A percentile compares a stretch with the other conserved stretches of the same genome.
These are phyloP conservation scores for Candida broadrunensis DNA, from an alignment of 805 yeast species.

Conservation along the genomic window DNA sequence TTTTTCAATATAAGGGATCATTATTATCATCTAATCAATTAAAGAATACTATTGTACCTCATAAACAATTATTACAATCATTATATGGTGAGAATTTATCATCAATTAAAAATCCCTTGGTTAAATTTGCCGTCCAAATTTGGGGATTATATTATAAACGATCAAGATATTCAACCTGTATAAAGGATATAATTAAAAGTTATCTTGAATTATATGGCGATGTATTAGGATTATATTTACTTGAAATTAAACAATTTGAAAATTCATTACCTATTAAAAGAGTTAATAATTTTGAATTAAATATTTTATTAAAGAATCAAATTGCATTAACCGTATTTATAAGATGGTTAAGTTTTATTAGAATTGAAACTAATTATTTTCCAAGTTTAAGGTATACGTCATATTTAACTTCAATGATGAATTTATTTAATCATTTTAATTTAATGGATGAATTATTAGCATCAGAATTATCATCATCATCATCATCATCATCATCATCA, in stretches of 20 bases:
- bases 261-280: neutral
- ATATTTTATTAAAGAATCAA: conserved; percentile 13
- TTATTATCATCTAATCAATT: conserved; percentile 21
- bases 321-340: conserved; percentile 11
- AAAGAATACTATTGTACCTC: conserved; percentile 23
- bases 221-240: conserved; percentile 6
- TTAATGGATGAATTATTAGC: conserved; percentile 11
- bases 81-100: conserved; percentile 14
- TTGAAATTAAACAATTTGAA: conserved; percentile 2
- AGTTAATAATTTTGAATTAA: neutral
- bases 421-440: conserved; percentile 21
- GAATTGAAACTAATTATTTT: conserved; percentile 24
- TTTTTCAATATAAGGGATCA: conserved; percentile 25
- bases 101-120: conserved; percentile 5
- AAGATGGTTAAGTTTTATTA: conserved; percentile 25
- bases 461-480: neutral
- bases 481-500: too few relatives aligned
- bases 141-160: conserved; percentile 21
- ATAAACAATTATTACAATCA: conserved; percentile 12
- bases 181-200: conserved; percentile 11
- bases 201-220: conserved; percentile 16
- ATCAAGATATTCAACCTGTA: conserved; percentile 6
- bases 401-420: conserved; percentile 22
- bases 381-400: conserved; percentile 25
- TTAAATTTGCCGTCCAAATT: conserved; percentile 8